Evolutionary conservation across 2,329 filamentous ascomycete species (phyloP).

Genomic region (Aureobasidium lini): DNA sequence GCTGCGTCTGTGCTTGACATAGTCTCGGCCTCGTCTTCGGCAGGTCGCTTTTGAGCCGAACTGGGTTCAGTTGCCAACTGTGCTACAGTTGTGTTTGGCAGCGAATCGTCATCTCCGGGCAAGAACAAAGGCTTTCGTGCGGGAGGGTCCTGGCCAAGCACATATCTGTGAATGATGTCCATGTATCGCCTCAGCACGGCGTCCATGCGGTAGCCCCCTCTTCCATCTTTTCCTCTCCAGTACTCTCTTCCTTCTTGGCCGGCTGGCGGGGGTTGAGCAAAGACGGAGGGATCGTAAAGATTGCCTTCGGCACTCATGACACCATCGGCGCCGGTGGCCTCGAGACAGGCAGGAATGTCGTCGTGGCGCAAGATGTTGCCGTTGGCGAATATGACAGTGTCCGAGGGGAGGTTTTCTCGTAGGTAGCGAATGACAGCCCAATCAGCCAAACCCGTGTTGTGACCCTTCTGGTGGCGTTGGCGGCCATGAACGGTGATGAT

Average conservation of each 20-base stretch:
- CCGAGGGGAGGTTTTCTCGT: slow-evolving; percentile 70
- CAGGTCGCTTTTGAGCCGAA: slow-evolving; percentile 12
- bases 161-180: slow-evolving; percentile 78
- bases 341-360: slow-evolving; percentile 71
- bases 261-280: slow-evolving; percentile 57
- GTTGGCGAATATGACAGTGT: slow-evolving; percentile 94
- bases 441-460: slow-evolving; percentile 87
- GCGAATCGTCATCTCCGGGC: slow-evolving; percentile 38
- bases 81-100: slow-evolving; percentile 28
- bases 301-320: slow-evolving; percentile 97
- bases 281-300: slow-evolving; percentile 83
- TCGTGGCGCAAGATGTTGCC: slow-evolving; percentile 80
- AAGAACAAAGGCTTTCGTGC: slow-evolving; percentile 65
- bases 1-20: slow-evolving; percentile 13
- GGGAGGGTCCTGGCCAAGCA: slow-evolving; percentile 59
- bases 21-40: slow-evolving; percentile 28
- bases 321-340: slow-evolving; percentile 78
- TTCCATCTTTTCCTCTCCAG: slow-evolving; percentile 72
- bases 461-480: slow-evolving; percentile 85
- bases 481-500: slow-evolving; percentile 91
- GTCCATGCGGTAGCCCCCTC: slow-evolving; percentile 81
- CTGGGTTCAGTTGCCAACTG: slow-evolving; percentile 6
- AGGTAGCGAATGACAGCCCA: slow-evolving; percentile 81
- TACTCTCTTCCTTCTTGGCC: slow-evolving; percentile 70
- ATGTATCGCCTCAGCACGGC: slow-evolving; percentile 81